phyloP scores from a whole-genome alignment of 768 basidiomycete species.

The Rossbeevera mucosa region DNA sequence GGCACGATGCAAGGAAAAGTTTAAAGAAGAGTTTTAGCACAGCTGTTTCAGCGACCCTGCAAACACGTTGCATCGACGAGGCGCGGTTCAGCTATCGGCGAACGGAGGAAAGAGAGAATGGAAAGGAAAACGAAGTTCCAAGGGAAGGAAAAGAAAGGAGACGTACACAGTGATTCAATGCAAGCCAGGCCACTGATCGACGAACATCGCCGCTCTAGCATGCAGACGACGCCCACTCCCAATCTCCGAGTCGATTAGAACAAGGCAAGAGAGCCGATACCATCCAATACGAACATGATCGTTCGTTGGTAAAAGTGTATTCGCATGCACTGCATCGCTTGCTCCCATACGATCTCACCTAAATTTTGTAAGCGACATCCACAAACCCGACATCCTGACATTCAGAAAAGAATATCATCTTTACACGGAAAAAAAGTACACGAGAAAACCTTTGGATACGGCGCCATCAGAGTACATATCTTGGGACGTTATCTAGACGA shows the following conservation, averaged over 20 bases:
- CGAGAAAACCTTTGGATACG: background rate
- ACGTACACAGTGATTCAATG: background rate
- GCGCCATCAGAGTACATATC: background rate
- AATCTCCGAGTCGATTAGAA: background rate
- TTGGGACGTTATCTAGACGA: background rate
- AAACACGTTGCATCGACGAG: constrained; percentile 25
- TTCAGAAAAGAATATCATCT: background rate
- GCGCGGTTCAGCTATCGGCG: constrained; percentile 4
- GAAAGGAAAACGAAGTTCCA: background rate
- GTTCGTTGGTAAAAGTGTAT: background rate
- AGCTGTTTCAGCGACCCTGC: constrained; percentile 15
- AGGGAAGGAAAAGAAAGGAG: background rate
- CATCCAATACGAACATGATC: background rate
- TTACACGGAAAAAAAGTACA: no score
- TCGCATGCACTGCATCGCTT: background rate
- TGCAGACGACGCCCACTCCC: background rate
- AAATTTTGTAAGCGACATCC: background rate
- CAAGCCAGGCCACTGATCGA: background rate
- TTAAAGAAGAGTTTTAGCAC: background rate
- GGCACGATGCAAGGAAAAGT: background rate
- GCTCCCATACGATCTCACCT: no score
- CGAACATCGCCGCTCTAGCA: background rate
- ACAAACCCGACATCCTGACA: background rate
- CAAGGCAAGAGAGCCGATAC: background rate
- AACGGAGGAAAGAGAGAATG: background rate